Evolutionary conservation across 2,329 filamentous ascomycete species (phyloP).

Genomic region (Verticillium longisporum): DNA sequence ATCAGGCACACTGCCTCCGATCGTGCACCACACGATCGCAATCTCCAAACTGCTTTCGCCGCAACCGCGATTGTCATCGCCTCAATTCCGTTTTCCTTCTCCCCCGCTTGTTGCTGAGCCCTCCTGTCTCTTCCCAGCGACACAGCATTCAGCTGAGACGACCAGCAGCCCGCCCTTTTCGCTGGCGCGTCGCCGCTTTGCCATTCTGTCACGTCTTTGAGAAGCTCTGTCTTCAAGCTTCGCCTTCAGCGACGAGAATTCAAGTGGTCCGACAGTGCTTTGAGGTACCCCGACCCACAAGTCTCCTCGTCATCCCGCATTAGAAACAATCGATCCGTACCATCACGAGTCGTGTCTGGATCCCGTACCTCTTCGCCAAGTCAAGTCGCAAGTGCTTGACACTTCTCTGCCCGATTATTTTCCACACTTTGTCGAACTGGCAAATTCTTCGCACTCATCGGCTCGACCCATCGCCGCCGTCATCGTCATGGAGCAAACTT

Average conservation of each 20-base stretch:
- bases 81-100: background rate
- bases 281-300: background rate
- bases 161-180: background rate
- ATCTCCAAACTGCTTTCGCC: background rate
- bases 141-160: background rate
- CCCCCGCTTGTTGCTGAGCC: background rate
- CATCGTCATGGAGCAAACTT: constrained; percentile 68
- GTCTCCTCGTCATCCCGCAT: background rate
- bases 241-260: background rate
- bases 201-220: background rate
- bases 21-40: background rate
- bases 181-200: background rate
- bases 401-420: background rate
- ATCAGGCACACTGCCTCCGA: background rate
- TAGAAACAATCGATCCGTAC: background rate
- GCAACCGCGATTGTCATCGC: background rate
- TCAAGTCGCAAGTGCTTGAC: background rate
- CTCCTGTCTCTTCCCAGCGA: background rate
- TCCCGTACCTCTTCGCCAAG: background rate
- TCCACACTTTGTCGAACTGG: background rate
- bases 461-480: background rate
- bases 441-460: background rate
- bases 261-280: background rate
- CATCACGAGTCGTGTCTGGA: background rate
- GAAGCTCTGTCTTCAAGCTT: background rate